Evolutionary conservation across 2,329 filamentous ascomycete species (phyloP).

Genomic region (Talaromyces sp.): DNA sequence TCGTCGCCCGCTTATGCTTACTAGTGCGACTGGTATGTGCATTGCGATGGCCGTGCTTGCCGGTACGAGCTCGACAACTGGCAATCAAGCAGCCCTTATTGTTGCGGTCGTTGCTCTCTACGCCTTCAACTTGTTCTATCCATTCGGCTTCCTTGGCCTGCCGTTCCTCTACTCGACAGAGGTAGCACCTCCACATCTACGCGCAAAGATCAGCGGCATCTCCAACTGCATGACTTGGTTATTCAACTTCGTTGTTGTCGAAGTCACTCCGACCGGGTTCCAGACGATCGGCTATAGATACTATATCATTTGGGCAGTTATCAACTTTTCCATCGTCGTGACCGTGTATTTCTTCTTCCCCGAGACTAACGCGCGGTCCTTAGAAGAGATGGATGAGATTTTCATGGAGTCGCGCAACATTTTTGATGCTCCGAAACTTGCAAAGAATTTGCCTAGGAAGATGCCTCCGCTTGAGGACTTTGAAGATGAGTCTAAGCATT

Average conservation of each 20-base stretch:
- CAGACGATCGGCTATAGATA: slow-evolving; percentile 47
- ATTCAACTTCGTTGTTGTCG: slow-evolving; percentile 38
- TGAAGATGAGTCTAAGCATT: not conserved
- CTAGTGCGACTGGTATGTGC: slow-evolving; percentile 53
- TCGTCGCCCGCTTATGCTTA: slow-evolving; percentile 51
- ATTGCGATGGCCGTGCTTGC: slow-evolving; percentile 50
- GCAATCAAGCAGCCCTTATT: slow-evolving; percentile 13
- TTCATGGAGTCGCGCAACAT: slow-evolving; percentile 33
- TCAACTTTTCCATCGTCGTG: slow-evolving; percentile 31
- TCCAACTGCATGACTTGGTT: slow-evolving; percentile 48
- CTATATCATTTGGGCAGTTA: slow-evolving; percentile 45
- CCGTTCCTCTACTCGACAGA: slow-evolving; percentile 19
- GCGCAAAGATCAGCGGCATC: slow-evolving; percentile 54
- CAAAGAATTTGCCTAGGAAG: slow-evolving; percentile 17
- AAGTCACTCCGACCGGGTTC: slow-evolving; percentile 39
- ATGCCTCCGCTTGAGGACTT: not conserved
- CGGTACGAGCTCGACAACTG: slow-evolving; percentile 19
- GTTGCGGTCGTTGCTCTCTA: slow-evolving; percentile 16
- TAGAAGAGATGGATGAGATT: slow-evolving; percentile 43
- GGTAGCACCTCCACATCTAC: slow-evolving; percentile 16
- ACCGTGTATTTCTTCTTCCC: slow-evolving; percentile 40
- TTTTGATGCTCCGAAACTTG: slow-evolving; percentile 28
- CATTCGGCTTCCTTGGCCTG: slow-evolving; percentile 18
- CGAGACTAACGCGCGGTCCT: slow-evolving; percentile 37
- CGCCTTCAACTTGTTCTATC: slow-evolving; percentile 19